These are phyloP conservation scores for Trichoderma sp. DNA, from an alignment of 2,329 filamentous ascomycete genomes.

Conservation along the genomic window DNA sequence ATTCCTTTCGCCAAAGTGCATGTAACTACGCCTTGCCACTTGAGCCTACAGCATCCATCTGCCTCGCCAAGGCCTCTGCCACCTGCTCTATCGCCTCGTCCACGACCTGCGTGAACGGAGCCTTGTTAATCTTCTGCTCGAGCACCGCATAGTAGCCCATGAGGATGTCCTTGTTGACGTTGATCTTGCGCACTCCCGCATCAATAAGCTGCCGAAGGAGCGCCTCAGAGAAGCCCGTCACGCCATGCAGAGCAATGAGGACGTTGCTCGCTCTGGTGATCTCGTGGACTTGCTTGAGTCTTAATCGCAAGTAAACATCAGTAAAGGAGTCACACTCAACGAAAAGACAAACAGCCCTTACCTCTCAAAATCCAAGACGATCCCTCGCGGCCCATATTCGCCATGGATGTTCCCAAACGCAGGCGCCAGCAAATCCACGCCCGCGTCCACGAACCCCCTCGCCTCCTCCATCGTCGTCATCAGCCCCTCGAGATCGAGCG, in stretches of 20 bases:
- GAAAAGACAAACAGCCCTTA: background rate
- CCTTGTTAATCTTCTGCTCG: constrained; percentile 38
- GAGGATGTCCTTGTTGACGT: constrained; percentile 51
- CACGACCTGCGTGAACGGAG: constrained; percentile 40
- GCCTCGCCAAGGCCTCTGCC: constrained; percentile 3
- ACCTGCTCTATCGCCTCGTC: constrained; percentile 44
- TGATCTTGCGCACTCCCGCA: constrained; percentile 51
- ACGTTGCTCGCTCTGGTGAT: constrained; percentile 10
- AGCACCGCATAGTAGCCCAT: constrained; percentile 45
- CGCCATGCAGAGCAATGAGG: constrained; percentile 51
- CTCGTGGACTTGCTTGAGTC: constrained; percentile 18
- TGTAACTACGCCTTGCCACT: constrained; percentile 7
- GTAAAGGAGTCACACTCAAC: background rate
- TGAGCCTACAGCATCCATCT: constrained; percentile 26
- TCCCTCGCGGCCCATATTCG: constrained; percentile 58
- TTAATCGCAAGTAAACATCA: background rate
- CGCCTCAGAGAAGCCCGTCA: constrained; percentile 49
- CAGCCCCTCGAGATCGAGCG: constrained; percentile 48
- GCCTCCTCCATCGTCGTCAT: constrained; percentile 70
- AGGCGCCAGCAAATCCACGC: constrained; percentile 72
- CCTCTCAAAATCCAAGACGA: constrained; percentile 24
- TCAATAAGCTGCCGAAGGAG: constrained; percentile 49
- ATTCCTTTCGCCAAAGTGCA: too few species aligned
- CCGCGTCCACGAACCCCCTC: constrained; percentile 68
- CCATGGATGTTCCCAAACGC: constrained; percentile 78